Percentiles rank a stretch among this genome's conserved stretches.
phyloP scores from a whole-genome alignment of 148 eudicot species.

The Spergularia marina region DNA sequence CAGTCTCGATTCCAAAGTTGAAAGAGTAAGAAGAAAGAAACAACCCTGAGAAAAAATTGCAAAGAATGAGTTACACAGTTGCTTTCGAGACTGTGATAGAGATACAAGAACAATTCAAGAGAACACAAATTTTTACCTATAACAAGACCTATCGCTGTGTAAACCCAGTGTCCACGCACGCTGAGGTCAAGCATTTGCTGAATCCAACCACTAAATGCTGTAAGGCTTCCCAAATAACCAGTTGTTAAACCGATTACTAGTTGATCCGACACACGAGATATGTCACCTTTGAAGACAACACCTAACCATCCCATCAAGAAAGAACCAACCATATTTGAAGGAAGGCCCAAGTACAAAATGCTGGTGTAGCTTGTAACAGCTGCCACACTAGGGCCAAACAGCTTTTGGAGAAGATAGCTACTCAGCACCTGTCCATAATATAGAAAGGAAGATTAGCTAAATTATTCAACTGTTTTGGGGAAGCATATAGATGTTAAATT shows the following conservation, averaged over 20 bases:
- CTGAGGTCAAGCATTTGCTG: slow-evolving; percentile 89
- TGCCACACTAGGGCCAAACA: slow-evolving; percentile 65
- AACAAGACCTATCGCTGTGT: slow-evolving; percentile 54
- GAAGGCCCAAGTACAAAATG: slow-evolving; percentile 82
- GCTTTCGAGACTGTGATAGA: background rate
- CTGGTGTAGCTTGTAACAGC: slow-evolving; percentile 55
- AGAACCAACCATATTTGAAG: slow-evolving; percentile 95
- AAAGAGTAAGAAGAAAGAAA: slow-evolving; percentile 64
- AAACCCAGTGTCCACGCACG: slow-evolving; percentile 72
- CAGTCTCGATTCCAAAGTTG: slow-evolving; percentile 60
- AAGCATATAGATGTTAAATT: no score
- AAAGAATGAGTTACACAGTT: background rate
- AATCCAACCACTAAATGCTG: slow-evolving; percentile 96
- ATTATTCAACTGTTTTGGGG: no score
- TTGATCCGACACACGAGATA: slow-evolving; percentile 50
- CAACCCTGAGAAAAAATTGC: slow-evolving; percentile 43
- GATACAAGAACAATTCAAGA: background rate
- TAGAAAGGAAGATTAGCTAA: background rate
- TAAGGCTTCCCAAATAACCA: slow-evolving; percentile 91
- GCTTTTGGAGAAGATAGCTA: slow-evolving; percentile 58
- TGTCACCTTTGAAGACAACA: slow-evolving; percentile 70
- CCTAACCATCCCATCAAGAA: slow-evolving; percentile 99
- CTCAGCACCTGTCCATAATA: slow-evolving; percentile 47
- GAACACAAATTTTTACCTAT: slow-evolving; percentile 39
- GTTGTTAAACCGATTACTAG: slow-evolving; percentile 74